Evolutionary conservation across 805 yeast genomes (phyloP).

Genomic region (Candida pseudofarinosa): DNA sequence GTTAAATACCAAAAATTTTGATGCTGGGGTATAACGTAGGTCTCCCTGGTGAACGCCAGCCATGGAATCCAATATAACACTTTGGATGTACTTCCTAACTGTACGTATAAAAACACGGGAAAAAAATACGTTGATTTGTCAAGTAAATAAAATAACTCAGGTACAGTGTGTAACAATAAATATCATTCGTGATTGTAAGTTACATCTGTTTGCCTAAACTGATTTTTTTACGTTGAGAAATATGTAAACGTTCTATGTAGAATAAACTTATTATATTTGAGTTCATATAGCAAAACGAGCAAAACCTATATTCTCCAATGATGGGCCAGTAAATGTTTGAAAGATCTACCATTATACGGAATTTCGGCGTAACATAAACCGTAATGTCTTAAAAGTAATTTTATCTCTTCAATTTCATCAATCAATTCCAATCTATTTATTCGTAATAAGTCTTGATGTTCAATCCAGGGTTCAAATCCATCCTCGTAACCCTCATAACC

Average conservation of each 20-base stretch:
- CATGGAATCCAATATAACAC: not conserved
- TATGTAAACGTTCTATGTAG: too few species aligned
- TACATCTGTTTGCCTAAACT: too few species aligned
- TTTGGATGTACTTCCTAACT: too few species aligned
- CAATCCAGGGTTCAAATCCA: slow-evolving; percentile 38
- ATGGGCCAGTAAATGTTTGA: not conserved
- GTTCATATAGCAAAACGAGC: too few species aligned
- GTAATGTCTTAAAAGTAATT: slow-evolving; percentile 59
- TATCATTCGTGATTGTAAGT: too few species aligned
- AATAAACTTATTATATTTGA: too few species aligned
- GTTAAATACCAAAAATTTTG: not conserved
- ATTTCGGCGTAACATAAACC: slow-evolving; percentile 36
- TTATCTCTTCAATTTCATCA: slow-evolving; percentile 73
- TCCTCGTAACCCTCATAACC: slow-evolving; percentile 30
- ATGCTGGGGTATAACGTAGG: not conserved
- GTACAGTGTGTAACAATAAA: too few species aligned
- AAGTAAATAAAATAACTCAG: too few species aligned
- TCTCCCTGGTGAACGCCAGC: not conserved
- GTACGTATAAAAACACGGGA: too few species aligned
- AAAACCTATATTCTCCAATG: not conserved
- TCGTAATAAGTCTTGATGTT: slow-evolving; percentile 33
- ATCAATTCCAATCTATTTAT: slow-evolving; percentile 57
- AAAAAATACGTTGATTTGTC: too few species aligned
- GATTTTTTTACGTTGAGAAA: too few species aligned
- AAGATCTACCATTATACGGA: not conserved